Base-by-base conservation (phyloP, 768 basidiomycete species). In the Tephrocybe sp. region DNA sequence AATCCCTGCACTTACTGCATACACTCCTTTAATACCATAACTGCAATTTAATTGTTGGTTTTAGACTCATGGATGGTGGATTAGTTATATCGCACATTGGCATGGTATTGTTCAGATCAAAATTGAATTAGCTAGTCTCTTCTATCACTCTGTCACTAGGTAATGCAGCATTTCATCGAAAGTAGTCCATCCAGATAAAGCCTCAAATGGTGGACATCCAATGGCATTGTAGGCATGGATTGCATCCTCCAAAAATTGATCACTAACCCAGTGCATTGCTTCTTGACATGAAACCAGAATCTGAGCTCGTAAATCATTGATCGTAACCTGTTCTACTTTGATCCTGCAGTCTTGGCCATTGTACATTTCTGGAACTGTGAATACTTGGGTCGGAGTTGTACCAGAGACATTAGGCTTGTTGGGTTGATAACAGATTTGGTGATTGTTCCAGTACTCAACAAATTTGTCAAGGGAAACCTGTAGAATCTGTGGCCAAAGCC, bases 401-500 rank as follows among this genome's bases (percentile, higher is more conserved):
- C 65, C 65, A 5, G 60, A 63, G 46, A 64, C 61, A 34, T 64
- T 62, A 1, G 56, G 28, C 46, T 67, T 67, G 4, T 58, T 40
- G 4, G 18, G 1, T 37, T 65, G 60, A 1, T 19, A 9, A 1
- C 59, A 49, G 31, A 66, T 60, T 22, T 32, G 38, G 44, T 67
- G 64, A 30, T 57, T 58, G 38, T 62, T 68, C 63, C 63, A 66
- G 35, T 59, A 61, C 47, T 63, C 50, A 0, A 45, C 49, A 47
- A 64, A 67, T 9, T 52, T n/a, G 32, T 67, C 48, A 4, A 67
- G 51, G 19, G 53, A 51, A 15, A 39, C 34, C 30, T 67, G 65
- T 7, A 64, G 49, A 22, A 67, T 59, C 24, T 64, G 47, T 0
- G 60, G 64, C 66, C 66, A 67, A 5, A 67, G 40, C 61, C 61